Conservation (phyloP, 2,329 filamentous ascomycete genomes). For the Lecanicillium sp. region DNA sequence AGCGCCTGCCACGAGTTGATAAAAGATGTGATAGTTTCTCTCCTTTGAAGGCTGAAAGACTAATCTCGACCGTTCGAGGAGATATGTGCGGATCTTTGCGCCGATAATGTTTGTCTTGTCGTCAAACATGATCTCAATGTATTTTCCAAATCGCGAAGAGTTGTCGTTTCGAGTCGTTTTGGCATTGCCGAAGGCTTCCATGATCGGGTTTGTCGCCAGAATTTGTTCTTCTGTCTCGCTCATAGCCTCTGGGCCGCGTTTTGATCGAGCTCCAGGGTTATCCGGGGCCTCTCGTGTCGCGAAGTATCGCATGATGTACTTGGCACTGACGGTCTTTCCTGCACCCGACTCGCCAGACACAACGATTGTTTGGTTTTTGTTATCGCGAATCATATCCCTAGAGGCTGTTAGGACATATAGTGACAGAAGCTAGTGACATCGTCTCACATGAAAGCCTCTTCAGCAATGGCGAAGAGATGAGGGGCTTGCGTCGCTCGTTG, state of each 20-base stretch:
- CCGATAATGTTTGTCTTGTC: constrained; percentile 92
- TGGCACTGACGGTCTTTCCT: constrained; percentile 97
- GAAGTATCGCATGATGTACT: constrained; percentile 99
- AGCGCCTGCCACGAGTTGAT: constrained; percentile 91
- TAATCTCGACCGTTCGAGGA: constrained; percentile 88
- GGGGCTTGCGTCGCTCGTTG: constrained; percentile 94
- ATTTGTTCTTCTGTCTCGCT: constrained; percentile 99
- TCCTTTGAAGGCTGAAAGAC: constrained; percentile 98
- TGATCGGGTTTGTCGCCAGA: constrained; percentile 95
- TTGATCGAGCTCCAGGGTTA: constrained; percentile 70
- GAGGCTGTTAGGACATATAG: constrained; percentile 31
- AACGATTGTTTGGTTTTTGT: constrained; percentile 95
- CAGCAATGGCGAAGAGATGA: constrained; percentile 96
- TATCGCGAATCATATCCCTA: constrained; percentile 94
- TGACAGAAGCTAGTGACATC: background rate
- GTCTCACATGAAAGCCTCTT: constrained; percentile 92
- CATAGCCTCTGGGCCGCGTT: constrained; percentile 73
- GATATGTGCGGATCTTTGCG: constrained; percentile 92
- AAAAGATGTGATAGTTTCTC: constrained; percentile 98
- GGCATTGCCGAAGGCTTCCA: constrained; percentile 99
- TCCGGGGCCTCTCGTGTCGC: constrained; percentile 93
- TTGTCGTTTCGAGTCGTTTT: constrained; percentile 99
- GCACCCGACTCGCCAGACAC: constrained; percentile 99
- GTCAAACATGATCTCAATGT: constrained; percentile 99
- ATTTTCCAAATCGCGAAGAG: constrained; percentile 97